Percentiles rank a stretch among this genome's conserved stretches.
These are phyloP conservation scores for Hypoxylon sp. DNA, from an alignment of 2,329 filamentous ascomycete species.

Conservation along the genomic window DNA sequence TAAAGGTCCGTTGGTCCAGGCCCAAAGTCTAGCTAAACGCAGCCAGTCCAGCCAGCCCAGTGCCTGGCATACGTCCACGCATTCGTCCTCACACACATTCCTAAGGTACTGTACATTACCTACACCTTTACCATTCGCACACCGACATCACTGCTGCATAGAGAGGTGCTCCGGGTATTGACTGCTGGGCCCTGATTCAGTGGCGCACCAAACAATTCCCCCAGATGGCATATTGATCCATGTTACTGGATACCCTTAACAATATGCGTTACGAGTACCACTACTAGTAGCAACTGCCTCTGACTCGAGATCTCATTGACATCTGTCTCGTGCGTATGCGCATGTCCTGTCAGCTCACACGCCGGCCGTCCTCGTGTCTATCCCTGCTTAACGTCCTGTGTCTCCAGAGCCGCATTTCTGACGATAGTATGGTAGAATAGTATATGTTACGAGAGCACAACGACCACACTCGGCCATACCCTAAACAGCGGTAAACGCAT, in stretches of 20 bases:
- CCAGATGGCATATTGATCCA: slow-evolving; percentile 28
- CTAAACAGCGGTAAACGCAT: slow-evolving; percentile 14
- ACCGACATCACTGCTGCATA: background rate
- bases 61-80: slow-evolving; percentile 11
- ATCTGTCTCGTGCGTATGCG: slow-evolving; percentile 1
- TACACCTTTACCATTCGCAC: background rate
- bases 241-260: slow-evolving; percentile 29
- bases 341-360: background rate
- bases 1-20: slow-evolving; percentile 13
- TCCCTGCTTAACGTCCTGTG: slow-evolving; percentile 6
- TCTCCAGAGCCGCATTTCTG: slow-evolving; percentile 18
- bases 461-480: slow-evolving; percentile 1
- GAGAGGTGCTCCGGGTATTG: slow-evolving; percentile 1
- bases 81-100: slow-evolving; percentile 28
- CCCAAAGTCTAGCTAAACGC: slow-evolving; percentile 15
- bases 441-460: slow-evolving; percentile 21
- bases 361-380: background rate
- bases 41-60: slow-evolving; percentile 9
- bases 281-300: slow-evolving; percentile 14
- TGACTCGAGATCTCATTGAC: slow-evolving; percentile 12
- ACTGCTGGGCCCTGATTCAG: slow-evolving; percentile 1
- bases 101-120: slow-evolving; percentile 8
- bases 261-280: slow-evolving; percentile 31
- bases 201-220: slow-evolving; percentile 16
- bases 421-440: slow-evolving; percentile 22